Evolutionary conservation across 208 protist genomes (phyloP).

Genomic region (Trypanosoma brucei): DNA sequence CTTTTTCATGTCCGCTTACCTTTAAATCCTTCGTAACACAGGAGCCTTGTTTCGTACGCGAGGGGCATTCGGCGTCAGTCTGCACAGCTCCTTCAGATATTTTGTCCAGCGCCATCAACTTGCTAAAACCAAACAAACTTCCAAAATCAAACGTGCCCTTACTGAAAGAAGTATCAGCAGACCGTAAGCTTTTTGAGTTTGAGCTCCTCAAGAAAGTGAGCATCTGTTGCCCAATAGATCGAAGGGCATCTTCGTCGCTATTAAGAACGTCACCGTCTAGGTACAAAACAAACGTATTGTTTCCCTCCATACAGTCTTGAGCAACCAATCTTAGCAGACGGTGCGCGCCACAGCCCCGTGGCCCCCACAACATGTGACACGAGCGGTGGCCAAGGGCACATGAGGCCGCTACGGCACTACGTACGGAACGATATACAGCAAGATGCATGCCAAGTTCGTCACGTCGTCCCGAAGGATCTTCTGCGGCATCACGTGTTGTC

Average conservation of each 20-base stretch:
- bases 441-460: constrained; percentile 36
- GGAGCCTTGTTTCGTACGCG: not conserved
- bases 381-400: constrained; percentile 69
- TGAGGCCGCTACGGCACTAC: constrained; percentile 65
- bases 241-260: constrained; percentile 57
- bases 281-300: constrained; percentile 54
- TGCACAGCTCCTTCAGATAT: not conserved
- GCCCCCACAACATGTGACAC: constrained; percentile 74
- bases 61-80: no score
- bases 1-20: not conserved
- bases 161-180: constrained; percentile 43
- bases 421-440: constrained; percentile 51
- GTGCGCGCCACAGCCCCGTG: constrained; percentile 64
- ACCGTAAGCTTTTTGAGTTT: constrained; percentile 43
- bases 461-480: constrained; percentile 2
- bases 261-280: constrained; percentile 64
- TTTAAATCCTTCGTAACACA: not conserved
- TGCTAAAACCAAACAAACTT: constrained; percentile 61
- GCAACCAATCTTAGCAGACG: constrained; percentile 66
- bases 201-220: constrained; percentile 51
- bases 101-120: not conserved
- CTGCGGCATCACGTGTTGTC: not conserved
- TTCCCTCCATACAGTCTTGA: constrained; percentile 39
- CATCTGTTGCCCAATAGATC: constrained; percentile 63
- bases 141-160: constrained; percentile 78